Evolutionary conservation across 345 rosid genomes (phyloP).

Genomic region (Cardamine occulta): DNA sequence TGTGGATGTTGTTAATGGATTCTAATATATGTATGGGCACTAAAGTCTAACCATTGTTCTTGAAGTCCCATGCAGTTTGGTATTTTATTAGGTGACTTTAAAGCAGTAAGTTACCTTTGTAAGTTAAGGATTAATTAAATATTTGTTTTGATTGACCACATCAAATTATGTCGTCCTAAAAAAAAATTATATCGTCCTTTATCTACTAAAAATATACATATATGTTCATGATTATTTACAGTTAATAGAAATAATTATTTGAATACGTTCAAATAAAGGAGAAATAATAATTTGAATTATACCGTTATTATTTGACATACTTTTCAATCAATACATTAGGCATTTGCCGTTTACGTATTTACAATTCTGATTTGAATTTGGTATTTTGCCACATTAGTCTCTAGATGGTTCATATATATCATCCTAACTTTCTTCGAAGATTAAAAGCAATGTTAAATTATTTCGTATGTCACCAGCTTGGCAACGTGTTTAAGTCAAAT

Average conservation of each 20-base stretch:
- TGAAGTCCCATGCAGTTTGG: constrained; percentile 18
- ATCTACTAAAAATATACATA: background rate
- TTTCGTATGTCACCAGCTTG: constrained; percentile 9
- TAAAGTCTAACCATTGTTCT: background rate
- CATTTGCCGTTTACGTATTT: constrained; percentile 32
- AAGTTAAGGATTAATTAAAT: background rate
- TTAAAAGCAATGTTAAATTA: background rate
- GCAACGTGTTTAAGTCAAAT: constrained; percentile 8
- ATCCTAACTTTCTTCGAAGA: constrained; percentile 3
- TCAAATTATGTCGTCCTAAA: background rate
- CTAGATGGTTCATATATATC: background rate
- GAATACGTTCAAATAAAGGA: background rate
- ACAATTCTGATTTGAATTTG: constrained; percentile 20
- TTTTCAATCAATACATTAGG: constrained; percentile 10
- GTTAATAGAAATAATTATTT: background rate
- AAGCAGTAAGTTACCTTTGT: no score
- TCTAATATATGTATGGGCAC: constrained; percentile 16
- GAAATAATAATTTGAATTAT: background rate
- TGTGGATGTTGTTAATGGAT: background rate
- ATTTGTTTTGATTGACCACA: no score
- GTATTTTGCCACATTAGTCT: constrained; percentile 29
- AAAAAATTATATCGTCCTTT: background rate
- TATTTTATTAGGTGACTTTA: background rate
- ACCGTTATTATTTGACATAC: background rate
- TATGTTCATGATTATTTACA: background rate